Evolutionary conservation across 2,329 filamentous ascomycete genomes (phyloP).

Genomic region (Chaetomium globosum): DNA sequence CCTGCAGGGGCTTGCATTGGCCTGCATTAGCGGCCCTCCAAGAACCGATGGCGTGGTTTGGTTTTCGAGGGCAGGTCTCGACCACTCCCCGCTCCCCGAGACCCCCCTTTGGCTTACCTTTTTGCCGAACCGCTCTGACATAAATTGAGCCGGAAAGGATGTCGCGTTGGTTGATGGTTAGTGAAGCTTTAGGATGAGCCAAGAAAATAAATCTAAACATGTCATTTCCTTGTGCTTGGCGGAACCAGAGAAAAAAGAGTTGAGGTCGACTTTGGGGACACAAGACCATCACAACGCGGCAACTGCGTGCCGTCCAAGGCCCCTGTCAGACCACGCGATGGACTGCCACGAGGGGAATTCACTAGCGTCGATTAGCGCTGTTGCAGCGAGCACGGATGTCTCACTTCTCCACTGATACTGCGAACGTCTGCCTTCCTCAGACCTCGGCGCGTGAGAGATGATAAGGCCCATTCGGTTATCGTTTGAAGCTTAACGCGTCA

Average conservation of each 20-base stretch:
- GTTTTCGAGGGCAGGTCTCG: neutral
- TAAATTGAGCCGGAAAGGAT: slow-evolving; percentile 1
- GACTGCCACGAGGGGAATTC: neutral
- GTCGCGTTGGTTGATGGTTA: slow-evolving; percentile 3
- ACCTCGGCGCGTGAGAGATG: too few species aligned
- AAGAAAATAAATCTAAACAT: neutral
- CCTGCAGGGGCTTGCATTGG: slow-evolving; percentile 18
- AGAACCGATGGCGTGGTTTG: slow-evolving; percentile 30
- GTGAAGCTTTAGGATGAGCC: neutral
- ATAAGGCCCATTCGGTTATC: too few species aligned
- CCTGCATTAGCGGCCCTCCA: slow-evolving; percentile 27
- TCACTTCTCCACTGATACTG: neutral
- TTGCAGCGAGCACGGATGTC: neutral
- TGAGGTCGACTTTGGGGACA: neutral
- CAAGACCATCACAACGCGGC: neutral
- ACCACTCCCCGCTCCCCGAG: neutral
- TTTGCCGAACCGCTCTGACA: slow-evolving; percentile 6
- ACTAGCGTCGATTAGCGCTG: neutral
- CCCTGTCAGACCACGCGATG: neutral
- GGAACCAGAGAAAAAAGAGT: neutral
- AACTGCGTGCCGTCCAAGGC: neutral
- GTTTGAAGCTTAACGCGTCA: too few species aligned
- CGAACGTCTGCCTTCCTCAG: too few species aligned
- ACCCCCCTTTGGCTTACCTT: neutral
- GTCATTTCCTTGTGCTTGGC: neutral